Conservation (phyloP, 176 grass and related monocot species). For the Hordeum vulgare region MorexV3_pseudomolecules_assembly NC_058523.1:478691759-478692258, state of each 20-base stretch:
- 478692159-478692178: background rate
- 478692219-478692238: background rate
- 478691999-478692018: background rate
- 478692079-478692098: background rate
- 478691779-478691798: conserved; percentile 60
- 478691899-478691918: background rate
- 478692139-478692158: background rate
- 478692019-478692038: background rate
- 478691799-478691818: conserved; percentile 65
- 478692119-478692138: background rate
- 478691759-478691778: conserved; percentile 94
- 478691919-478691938: background rate
- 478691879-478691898: background rate
- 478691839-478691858: conserved; percentile 82
- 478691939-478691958: background rate
- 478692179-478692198: background rate
- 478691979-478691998: background rate
- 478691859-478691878: conserved; percentile 53
- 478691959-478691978: background rate
- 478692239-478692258: background rate
- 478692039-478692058: background rate
- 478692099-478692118: background rate
- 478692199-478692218: background rate
- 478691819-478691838: conserved; percentile 82
- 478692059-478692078: background rate